Conservation (phyloP, 176 grass and related monocot species). For the Alopecurus myosuroides region DNA sequence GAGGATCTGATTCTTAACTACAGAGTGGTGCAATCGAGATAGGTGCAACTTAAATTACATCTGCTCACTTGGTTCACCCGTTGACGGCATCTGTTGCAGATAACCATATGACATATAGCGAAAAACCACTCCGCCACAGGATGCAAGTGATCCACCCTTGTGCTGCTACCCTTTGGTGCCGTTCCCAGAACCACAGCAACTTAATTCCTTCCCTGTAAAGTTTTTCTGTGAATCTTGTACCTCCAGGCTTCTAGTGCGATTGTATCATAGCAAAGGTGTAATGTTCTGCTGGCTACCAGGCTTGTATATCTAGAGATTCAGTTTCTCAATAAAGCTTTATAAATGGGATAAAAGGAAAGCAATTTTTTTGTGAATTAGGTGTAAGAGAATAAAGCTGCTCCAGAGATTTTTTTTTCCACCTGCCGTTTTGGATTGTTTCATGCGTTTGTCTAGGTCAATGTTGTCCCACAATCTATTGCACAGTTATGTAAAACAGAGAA, state of each 20-base stretch:
- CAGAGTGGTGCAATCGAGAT: slow-evolving; percentile 70
- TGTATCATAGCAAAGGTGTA: slow-evolving; percentile 59
- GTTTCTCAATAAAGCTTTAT: slow-evolving; percentile 38
- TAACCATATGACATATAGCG: slow-evolving; percentile 11
- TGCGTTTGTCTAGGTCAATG: background rate
- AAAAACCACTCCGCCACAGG: background rate
- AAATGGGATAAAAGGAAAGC: slow-evolving; percentile 8
- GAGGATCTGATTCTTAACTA: slow-evolving; percentile 96
- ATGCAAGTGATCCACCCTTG: background rate
- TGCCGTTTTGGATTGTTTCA: background rate
- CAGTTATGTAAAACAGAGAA: too few species aligned
- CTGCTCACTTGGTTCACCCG: slow-evolving; percentile 13
- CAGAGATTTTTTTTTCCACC: background rate
- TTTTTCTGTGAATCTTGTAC: slow-evolving; percentile 42
- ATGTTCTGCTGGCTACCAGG: slow-evolving; percentile 34
- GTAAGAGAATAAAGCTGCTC: background rate
- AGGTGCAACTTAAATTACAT: slow-evolving; percentile 14
- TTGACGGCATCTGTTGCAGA: slow-evolving; percentile 14
- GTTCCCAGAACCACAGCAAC: background rate
- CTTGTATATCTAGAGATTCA: slow-evolving; percentile 48
- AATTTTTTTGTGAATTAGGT: background rate
- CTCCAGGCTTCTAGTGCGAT: slow-evolving; percentile 21
- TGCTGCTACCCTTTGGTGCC: background rate
- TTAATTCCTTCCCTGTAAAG: slow-evolving; percentile 40
- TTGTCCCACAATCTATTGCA: too few species aligned